A percentile compares a stretch with the other conserved stretches of the same genome.
Evolutionary conservation across 2,329 filamentous ascomycete species (phyloP).

Genomic region (Nannizzia gypsea): DNA sequence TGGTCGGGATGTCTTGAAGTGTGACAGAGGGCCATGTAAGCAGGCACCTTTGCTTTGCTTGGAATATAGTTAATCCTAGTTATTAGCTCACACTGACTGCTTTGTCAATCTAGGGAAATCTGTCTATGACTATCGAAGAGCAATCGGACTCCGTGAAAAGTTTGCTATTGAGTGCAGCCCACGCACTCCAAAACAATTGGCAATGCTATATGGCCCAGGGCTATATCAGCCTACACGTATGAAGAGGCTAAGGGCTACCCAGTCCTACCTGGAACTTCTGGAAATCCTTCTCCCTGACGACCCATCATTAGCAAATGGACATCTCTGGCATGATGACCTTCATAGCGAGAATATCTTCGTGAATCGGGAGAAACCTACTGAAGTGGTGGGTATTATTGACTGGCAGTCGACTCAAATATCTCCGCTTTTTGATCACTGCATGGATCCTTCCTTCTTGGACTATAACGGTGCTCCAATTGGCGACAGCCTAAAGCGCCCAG

Average conservation of each 20-base stretch:
- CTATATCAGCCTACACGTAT: slow-evolving; percentile 24
- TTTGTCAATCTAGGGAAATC: slow-evolving; percentile 19
- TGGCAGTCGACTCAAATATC: slow-evolving; percentile 17
- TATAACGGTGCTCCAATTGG: slow-evolving; percentile 20
- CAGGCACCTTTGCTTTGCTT: slow-evolving; percentile 7
- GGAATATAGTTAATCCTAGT: neutral
- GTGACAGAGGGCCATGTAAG: slow-evolving; percentile 31
- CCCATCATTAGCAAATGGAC: slow-evolving; percentile 12
- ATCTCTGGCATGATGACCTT: slow-evolving; percentile 34
- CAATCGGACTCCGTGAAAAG: slow-evolving; percentile 25
- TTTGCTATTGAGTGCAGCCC: slow-evolving; percentile 18
- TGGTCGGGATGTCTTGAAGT: slow-evolving; percentile 21
- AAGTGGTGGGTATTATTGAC: slow-evolving; percentile 19
- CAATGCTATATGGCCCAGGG: slow-evolving; percentile 27
- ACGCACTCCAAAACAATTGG: slow-evolving; percentile 12
- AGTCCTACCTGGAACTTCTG: slow-evolving; percentile 8
- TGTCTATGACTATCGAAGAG: slow-evolving; percentile 23
- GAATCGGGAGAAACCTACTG: slow-evolving; percentile 9
- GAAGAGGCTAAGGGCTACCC: slow-evolving; percentile 15
- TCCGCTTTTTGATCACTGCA: slow-evolving; percentile 17
- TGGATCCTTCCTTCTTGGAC: slow-evolving; percentile 16
- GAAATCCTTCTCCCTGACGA: slow-evolving; percentile 7
- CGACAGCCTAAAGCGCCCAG: slow-evolving; percentile 17
- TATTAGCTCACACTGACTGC: no score
- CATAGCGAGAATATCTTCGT: slow-evolving; percentile 33